phyloP scores from a whole-genome alignment of 371 early-diverging fungal genomes.

The Lichtheimia ornata region DNA sequence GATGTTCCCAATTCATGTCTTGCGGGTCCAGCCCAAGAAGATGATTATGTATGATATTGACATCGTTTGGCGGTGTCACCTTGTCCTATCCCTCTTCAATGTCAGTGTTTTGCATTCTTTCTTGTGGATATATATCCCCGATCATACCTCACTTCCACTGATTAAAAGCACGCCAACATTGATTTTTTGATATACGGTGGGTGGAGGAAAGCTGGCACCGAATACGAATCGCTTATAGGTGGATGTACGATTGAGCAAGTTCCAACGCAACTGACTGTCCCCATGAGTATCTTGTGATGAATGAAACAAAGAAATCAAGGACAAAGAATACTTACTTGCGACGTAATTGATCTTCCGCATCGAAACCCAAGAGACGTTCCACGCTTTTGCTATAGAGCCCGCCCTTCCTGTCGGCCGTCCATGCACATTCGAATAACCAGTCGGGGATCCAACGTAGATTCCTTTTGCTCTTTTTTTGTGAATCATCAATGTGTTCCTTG shows the following conservation, averaged over 20 bases:
- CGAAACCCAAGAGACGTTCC: conserved; percentile 53
- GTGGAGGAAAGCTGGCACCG: conserved; percentile 54
- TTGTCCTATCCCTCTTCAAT: conserved; percentile 34
- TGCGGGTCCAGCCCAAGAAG: conserved; percentile 31
- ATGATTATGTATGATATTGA: conserved; percentile 47
- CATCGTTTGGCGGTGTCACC: conserved; percentile 48
- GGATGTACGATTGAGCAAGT: conserved; percentile 53
- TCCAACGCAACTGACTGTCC: conserved; percentile 65
- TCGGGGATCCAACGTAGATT: conserved; percentile 54
- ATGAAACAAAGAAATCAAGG: background rate
- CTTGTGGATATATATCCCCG: conserved; percentile 1
- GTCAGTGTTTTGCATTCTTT: background rate
- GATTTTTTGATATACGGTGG: conserved; percentile 48
- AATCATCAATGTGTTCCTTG: conserved; percentile 53
- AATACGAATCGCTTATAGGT: conserved; percentile 54
- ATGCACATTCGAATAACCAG: conserved; percentile 54
- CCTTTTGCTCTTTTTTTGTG: conserved; percentile 39
- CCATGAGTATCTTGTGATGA: background rate
- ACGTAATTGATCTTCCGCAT: conserved; percentile 43
- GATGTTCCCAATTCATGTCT: conserved; percentile 21
- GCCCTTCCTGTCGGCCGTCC: conserved; percentile 64
- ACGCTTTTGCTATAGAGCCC: conserved; percentile 64
- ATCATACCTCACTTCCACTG: conserved; percentile 53
- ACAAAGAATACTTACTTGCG: conserved; percentile 25
- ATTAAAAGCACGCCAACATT: conserved; percentile 61